Conservation (phyloP, 2,329 filamentous ascomycete genomes). For the Cordyceps fumosorosea region DNA sequence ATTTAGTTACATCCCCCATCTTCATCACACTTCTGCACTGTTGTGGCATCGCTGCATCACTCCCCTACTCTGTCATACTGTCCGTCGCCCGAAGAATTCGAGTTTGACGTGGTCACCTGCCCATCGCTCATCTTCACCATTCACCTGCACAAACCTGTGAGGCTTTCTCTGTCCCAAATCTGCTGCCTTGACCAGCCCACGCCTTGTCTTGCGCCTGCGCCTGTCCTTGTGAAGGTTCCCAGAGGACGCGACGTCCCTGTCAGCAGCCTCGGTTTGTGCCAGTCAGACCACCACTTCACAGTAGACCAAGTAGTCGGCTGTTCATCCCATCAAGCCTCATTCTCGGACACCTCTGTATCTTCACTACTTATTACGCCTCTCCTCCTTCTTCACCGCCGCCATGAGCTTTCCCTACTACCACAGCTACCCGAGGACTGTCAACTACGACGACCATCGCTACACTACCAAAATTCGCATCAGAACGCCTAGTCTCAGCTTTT, state of each 20-base stretch:
- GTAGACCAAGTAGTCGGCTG: background rate
- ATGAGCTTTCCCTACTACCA: conserved; percentile 1
- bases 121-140: background rate
- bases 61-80: background rate
- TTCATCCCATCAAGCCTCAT: background rate
- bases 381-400: background rate
- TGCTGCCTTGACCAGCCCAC: background rate
- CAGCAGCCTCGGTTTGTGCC: conserved; percentile 6
- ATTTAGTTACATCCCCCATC: background rate
- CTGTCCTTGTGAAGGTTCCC: background rate
- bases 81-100: background rate
- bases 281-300: conserved; percentile 8
- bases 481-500: background rate
- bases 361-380: background rate
- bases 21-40: background rate
- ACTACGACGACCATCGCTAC: background rate
- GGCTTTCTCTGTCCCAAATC: background rate
- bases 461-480: background rate
- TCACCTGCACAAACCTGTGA: conserved; percentile 6
- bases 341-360: background rate
- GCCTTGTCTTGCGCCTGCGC: conserved; percentile 4
- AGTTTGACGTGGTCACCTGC: conserved; percentile 10
- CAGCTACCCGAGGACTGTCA: background rate
- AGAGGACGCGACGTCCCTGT: conserved; percentile 2
- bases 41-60: background rate